phyloP scores from a whole-genome alignment of 306 rosid species.

The Trifolium subterraneum region DNA sequence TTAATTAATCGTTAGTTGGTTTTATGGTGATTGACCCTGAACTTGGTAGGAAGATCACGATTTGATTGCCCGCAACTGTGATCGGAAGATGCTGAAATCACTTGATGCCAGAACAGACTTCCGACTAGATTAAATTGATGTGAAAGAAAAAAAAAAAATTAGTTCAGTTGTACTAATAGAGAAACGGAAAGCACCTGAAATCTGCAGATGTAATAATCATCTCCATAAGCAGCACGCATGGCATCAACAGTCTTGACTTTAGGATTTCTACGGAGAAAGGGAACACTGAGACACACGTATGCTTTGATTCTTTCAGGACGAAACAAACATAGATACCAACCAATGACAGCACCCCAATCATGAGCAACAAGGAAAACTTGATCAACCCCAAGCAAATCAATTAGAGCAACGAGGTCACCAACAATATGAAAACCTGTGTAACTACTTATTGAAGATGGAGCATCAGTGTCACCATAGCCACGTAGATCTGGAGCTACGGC shows the following conservation, averaged over 20 bases:
- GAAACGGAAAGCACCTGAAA: slow-evolving; percentile 39
- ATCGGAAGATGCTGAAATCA: too few species aligned
- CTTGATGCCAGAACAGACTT: too few species aligned
- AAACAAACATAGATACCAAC: slow-evolving; percentile 47
- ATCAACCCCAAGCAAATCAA: slow-evolving; percentile 24
- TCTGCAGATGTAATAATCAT: slow-evolving; percentile 48
- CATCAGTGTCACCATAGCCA: slow-evolving; percentile 49
- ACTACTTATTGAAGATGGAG: background rate
- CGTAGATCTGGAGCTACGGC: slow-evolving; percentile 43
- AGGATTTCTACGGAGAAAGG: background rate
- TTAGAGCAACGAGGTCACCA: slow-evolving; percentile 34
- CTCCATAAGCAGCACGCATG: slow-evolving; percentile 37
- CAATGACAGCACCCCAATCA: slow-evolving; percentile 46
- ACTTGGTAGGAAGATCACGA: too few species aligned
- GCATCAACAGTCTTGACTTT: background rate
- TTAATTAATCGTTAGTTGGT: too few species aligned
- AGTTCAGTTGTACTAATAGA: too few species aligned
- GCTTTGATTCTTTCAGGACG: slow-evolving; percentile 42
- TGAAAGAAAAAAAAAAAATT: too few species aligned
- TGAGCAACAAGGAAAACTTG: slow-evolving; percentile 48
- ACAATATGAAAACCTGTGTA: slow-evolving; percentile 38
- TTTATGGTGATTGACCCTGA: too few species aligned
- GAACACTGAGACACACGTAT: slow-evolving; percentile 42
- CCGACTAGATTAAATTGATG: too few species aligned
- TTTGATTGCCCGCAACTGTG: too few species aligned